Conservation (phyloP, 2,329 filamentous ascomycete genomes). For the Cordyceps javanica region DNA sequence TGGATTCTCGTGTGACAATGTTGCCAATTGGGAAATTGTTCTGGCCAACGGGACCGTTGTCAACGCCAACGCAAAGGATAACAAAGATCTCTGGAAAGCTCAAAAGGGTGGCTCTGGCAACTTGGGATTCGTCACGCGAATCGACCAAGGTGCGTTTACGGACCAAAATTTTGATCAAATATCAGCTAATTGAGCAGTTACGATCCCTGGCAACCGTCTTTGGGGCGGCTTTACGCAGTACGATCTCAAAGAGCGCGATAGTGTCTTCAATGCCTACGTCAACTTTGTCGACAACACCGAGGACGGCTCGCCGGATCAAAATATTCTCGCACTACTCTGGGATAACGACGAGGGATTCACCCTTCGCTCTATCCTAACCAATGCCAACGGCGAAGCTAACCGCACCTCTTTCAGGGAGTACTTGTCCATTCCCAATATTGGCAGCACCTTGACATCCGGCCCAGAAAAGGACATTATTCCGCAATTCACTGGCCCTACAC, state of each 20-base stretch:
- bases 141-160: slow-evolving; percentile 16
- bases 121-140: slow-evolving; percentile 33
- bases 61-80: slow-evolving; percentile 30
- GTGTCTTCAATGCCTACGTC: slow-evolving; percentile 23
- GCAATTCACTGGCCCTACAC: slow-evolving; percentile 26
- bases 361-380: slow-evolving; percentile 21
- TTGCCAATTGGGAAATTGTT: slow-evolving; percentile 37
- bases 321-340: slow-evolving; percentile 22
- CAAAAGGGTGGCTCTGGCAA: slow-evolving; percentile 43
- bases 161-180: neutral
- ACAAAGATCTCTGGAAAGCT: slow-evolving; percentile 38
- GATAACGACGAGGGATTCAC: slow-evolving; percentile 14
- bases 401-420: slow-evolving; percentile 22
- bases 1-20: slow-evolving; percentile 37
- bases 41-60: slow-evolving; percentile 35
- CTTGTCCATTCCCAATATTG: slow-evolving; percentile 17
- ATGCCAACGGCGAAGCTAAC: slow-evolving; percentile 20
- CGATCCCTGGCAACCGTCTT: slow-evolving; percentile 20
- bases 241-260: slow-evolving; percentile 18
- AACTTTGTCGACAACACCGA: slow-evolving; percentile 23
- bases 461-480: slow-evolving; percentile 23
- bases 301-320: slow-evolving; percentile 22
- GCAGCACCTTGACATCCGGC: slow-evolving; percentile 20
- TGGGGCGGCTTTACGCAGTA: slow-evolving; percentile 25
- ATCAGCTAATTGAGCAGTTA: slow-evolving; percentile 5